These are phyloP conservation scores for Zopfia rhizophila DNA, from an alignment of 2,329 filamentous ascomycete genomes.

Conservation along the genomic window DNA sequence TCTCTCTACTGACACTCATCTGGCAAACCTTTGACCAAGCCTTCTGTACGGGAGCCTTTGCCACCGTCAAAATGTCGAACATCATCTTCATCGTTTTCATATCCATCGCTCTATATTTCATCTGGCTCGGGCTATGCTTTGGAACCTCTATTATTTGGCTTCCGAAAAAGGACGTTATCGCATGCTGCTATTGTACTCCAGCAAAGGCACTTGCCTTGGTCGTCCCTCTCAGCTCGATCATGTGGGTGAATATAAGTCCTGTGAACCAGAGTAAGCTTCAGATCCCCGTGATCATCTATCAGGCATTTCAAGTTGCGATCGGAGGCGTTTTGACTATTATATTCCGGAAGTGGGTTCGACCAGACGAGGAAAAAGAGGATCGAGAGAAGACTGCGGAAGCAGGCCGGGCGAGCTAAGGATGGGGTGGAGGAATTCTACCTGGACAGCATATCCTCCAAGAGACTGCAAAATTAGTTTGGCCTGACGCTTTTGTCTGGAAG, in stretches of 20 bases:
- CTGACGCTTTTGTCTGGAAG: too few relatives aligned
- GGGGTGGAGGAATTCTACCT: too few relatives aligned
- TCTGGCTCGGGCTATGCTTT: conserved; percentile 73
- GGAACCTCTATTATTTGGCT: conserved; percentile 65
- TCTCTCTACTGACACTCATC: conserved; percentile 61
- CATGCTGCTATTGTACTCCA: conserved; percentile 77
- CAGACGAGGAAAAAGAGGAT: conserved; percentile 63
- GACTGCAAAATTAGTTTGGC: too few relatives aligned
- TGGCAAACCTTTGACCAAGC: conserved; percentile 76
- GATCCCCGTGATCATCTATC: conserved; percentile 70
- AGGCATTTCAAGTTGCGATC: conserved; percentile 56
- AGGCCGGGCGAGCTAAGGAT: conserved; percentile 11
- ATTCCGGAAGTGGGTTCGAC: conserved; percentile 59
- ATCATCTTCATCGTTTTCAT: conserved; percentile 75
- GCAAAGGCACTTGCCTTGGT: conserved; percentile 78
- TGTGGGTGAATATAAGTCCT: conserved; percentile 69
- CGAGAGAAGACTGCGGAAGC: conserved; percentile 31
- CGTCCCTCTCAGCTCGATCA: conserved; percentile 73
- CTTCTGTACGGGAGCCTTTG: conserved; percentile 72
- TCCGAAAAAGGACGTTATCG: conserved; percentile 70
- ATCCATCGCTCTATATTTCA: conserved; percentile 69
- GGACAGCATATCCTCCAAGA: too few relatives aligned
- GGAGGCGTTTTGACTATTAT: conserved; percentile 55
- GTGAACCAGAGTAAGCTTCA: conserved; percentile 68
- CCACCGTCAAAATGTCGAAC: conserved; percentile 67